These are phyloP conservation scores for Euphrasia arctica DNA, from an alignment of 305 asterid genomes.

Conservation along the genomic window DNA sequence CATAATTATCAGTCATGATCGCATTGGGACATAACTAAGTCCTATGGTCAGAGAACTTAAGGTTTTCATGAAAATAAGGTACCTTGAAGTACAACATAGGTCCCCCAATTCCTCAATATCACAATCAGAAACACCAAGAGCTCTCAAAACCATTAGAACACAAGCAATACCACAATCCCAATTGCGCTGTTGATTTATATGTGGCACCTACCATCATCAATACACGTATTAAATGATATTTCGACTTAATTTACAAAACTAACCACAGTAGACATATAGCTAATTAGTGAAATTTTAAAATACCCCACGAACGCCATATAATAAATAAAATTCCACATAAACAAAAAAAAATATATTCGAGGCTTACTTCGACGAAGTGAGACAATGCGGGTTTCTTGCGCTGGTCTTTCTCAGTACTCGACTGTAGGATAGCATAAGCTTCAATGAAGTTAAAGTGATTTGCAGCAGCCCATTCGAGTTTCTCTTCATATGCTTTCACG, in stretches of 20 bases:
- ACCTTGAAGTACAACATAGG: constrained; percentile 83
- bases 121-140: constrained; percentile 49
- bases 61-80: constrained; percentile 8
- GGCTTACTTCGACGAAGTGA: constrained; percentile 57
- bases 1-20: not conserved
- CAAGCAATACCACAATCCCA: constrained; percentile 99
- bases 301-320: constrained; percentile 19
- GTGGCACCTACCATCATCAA: constrained; percentile 65
- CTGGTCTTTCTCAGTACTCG: constrained; percentile 35
- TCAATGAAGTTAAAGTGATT: constrained; percentile 39
- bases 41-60: not conserved
- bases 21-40: constrained; percentile 14
- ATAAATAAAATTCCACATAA: constrained; percentile 14
- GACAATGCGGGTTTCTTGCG: constrained; percentile 33
- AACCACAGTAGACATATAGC: not conserved
- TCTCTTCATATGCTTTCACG: constrained; percentile 60
- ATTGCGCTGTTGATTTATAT: constrained; percentile 65
- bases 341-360: not conserved
- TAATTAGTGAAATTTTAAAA: not conserved
- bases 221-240: constrained; percentile 21
- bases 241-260: not conserved
- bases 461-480: constrained; percentile 37
- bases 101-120: constrained; percentile 58
- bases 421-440: constrained; percentile 40
- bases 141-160: constrained; percentile 78